Evolutionary conservation across 2,329 filamentous ascomycete species (phyloP), one percentile per base, ranked within the genome.

Genomic region (Trichocomaceae sp.): DNA sequence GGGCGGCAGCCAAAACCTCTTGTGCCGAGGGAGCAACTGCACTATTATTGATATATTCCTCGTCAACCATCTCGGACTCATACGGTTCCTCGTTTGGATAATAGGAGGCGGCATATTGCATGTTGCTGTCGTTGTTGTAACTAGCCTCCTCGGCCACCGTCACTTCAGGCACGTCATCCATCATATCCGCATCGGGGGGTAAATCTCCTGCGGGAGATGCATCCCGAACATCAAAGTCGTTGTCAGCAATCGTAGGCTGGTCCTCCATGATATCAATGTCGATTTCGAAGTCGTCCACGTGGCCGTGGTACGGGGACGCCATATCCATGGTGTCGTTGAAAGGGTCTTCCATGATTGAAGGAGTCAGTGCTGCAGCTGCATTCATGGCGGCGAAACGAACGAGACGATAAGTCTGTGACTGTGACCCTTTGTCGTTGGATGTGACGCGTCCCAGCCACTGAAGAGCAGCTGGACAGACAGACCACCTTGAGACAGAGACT

Each of bases 241-340:
- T 71, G 60, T 85, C 83, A 61, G 82, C 77, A 48, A 82, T 72
- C 52, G 83, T 81, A 56, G 76, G 74, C 60, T 83, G 78, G 60
- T 83, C 79, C 57, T 84, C 67, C 62, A 73, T 70, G 57, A 78
- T 65, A 60, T 83, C 81, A 57, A 85, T 74, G 60, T 85, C 82
- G 57, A 85, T 82, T 73, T 62, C 79, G 73, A 63, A 84, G 73
- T 75, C 75, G 61, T 81, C 79, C 49, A 73, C 73, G 52, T 71
- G 68, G 3, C 68, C 69, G 29, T 71, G 64, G 42, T 71, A 71
- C 31, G 70, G 70, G 41, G 69, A 71, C 10, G 67, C 66, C 70
- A 74, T 69, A 57, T 74, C 72, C 70, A 74, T 74, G 47, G 63
- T 72, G 52, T 78, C 75, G 47, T 68, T 55, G 17, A 61, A 59